Evolutionary conservation across 2,329 filamentous ascomycete species (phyloP), one percentile per base, ranked within the genome.

Genomic region (Cyanodermella asteris): DNA sequence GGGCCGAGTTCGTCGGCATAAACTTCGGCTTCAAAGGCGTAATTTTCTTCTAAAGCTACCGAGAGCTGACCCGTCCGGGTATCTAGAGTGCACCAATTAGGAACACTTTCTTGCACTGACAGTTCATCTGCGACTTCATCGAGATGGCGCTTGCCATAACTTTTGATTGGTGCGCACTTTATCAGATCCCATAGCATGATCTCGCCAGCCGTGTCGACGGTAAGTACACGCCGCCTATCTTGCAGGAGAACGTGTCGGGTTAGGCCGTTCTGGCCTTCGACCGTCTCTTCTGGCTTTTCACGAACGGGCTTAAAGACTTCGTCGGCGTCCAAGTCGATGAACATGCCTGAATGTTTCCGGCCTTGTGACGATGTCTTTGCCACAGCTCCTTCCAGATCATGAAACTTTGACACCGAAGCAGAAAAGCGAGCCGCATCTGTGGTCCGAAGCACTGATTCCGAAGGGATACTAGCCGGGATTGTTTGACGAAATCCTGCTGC

Each of bases 1-100:
- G 84, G 38, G 20, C 70, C 58, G 18, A 90, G 54, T 48, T 94
- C 82, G 43, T 97, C 87, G 1, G 81, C 84, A 44, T 97, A 97
- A 47, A 91, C 75, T 42, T 97, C 87, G 10, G 82, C 87, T 48
- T 97, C 87, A 38, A 97, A 97, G 45, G 82, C 93, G 37, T 90
- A 90, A 40, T 87, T 90, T 20, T 82, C 78, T 42, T 97, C 87
- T 11, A 97, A 50, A 11, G 90, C 72, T 3, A 93, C 84, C 3
- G 81, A 84, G 28, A 97, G 56, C 33, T 77, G 80, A 18, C 87
- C 87, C 4, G 84, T 94, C 37, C 84, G 73, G 12, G 84, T 82
- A 41, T 97, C 81, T 26, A 94, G 75, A 2, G 78, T 78, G 44
- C 87, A 97, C 87, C 87, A 97, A 27, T 91, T 84, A 4, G 84